These are phyloP conservation scores for Xylaria telfairii DNA, from an alignment of 495 filamentous ascomycete species.

Conservation along the genomic window DNA sequence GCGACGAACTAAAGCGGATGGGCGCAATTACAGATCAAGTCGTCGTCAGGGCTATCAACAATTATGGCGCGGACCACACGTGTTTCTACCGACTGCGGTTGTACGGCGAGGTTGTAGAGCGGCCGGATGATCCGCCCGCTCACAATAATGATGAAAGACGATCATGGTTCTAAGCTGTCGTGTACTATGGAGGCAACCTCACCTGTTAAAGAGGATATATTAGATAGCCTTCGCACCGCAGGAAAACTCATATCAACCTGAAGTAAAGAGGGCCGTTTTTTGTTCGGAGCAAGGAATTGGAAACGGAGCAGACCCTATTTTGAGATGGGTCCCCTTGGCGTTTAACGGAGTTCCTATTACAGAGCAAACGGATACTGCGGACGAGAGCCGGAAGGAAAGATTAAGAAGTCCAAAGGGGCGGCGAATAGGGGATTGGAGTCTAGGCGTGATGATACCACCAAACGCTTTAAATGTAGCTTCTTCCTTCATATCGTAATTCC, in stretches of 20 bases:
- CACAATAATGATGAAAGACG: background rate
- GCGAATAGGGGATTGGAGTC: constrained; percentile 20
- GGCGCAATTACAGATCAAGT: constrained; percentile 47
- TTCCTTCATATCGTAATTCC: constrained; percentile 27
- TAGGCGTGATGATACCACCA: constrained; percentile 27
- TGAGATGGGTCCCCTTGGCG: constrained; percentile 1
- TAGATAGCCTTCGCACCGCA: background rate
- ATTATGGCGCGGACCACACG: constrained; percentile 63
- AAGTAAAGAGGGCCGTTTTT: background rate
- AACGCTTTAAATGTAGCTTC: constrained; percentile 13
- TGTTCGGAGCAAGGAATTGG: background rate
- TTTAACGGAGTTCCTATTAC: background rate
- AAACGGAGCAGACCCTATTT: background rate
- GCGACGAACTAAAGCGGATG: constrained; percentile 44
- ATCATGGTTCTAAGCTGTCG: background rate
- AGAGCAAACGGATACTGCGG: background rate
- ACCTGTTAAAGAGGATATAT: background rate
- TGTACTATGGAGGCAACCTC: background rate
- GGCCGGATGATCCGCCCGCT: constrained; percentile 18
- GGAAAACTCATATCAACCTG: background rate
- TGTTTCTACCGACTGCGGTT: constrained; percentile 67
- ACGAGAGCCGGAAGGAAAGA: background rate
- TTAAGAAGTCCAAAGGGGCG: background rate
- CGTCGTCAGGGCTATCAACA: constrained; percentile 57
- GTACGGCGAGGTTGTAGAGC: constrained; percentile 52